Conservation (phyloP, 805 yeast species). For the Myxozyma nipponensis region DNA sequence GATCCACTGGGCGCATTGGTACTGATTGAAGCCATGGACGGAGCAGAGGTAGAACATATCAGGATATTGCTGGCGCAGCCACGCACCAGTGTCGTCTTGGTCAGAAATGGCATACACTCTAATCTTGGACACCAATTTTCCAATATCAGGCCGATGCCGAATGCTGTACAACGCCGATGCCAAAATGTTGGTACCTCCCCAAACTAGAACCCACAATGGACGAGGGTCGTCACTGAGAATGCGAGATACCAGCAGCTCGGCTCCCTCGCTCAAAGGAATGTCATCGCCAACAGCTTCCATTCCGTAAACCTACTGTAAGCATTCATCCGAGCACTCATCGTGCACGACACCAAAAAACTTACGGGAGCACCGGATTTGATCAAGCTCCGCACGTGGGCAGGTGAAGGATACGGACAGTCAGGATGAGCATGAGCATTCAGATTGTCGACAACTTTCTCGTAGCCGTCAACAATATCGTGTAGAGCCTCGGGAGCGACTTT, state of each 20-base stretch:
- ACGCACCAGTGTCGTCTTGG: slow-evolving; percentile 9
- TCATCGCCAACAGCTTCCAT: no score
- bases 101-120: slow-evolving; percentile 11
- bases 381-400: neutral
- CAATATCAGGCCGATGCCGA: neutral
- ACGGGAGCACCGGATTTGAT: no score
- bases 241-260: no score
- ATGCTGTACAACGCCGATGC: slow-evolving; percentile 2
- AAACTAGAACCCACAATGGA: slow-evolving; percentile 8
- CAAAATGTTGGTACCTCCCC: slow-evolving; percentile 9
- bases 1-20: slow-evolving; percentile 7
- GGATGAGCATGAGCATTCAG: slow-evolving; percentile 6
- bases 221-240: no score
- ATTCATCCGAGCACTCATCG: no score
- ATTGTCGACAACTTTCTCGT: slow-evolving; percentile 2
- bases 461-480: slow-evolving; percentile 1
- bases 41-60: slow-evolving; percentile 6
- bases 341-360: no score
- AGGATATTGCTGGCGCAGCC: slow-evolving; percentile 1
- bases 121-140: slow-evolving; percentile 1
- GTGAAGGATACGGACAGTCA: slow-evolving; percentile 6
- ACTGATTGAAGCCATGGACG: slow-evolving; percentile 8
- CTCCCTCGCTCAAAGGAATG: no score
- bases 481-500: slow-evolving; percentile 2
- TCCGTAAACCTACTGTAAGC: no score